phyloP scores from a whole-genome alignment of 306 rosid species.

The Carpinus fangiana region DNA sequence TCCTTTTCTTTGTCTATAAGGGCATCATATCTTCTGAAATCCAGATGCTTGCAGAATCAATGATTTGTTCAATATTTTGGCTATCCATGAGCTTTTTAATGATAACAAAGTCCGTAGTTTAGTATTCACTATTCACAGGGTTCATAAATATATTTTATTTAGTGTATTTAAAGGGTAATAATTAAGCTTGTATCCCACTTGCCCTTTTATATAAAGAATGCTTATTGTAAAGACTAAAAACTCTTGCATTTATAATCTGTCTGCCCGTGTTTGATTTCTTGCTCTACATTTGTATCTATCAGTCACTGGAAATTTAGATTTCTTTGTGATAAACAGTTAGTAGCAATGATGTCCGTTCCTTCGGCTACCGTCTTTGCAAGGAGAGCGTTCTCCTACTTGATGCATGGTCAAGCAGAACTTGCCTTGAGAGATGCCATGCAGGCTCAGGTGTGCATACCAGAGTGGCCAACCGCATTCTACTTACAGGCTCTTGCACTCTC shows the following conservation, averaged over 20 bases:
- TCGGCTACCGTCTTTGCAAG: slow-evolving; percentile 85
- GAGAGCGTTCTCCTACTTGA: slow-evolving; percentile 82
- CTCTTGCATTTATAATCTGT: background rate
- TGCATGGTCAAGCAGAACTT: slow-evolving; percentile 79
- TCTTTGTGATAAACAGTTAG: slow-evolving; percentile 53
- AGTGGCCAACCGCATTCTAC: slow-evolving; percentile 98
- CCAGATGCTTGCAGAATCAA: background rate
- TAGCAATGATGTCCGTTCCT: slow-evolving; percentile 76
- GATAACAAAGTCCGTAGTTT: background rate
- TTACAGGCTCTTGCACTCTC: slow-evolving; percentile 92
- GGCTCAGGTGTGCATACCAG: slow-evolving; percentile 92
- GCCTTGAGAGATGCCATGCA: slow-evolving; percentile 94
- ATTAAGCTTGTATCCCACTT: background rate
- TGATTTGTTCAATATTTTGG: background rate
- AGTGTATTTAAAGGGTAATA: background rate
- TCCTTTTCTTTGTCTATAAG: background rate
- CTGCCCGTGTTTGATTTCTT: background rate
- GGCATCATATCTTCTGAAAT: background rate
- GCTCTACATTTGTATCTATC: too few relatives aligned
- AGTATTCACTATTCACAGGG: background rate
- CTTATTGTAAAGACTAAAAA: background rate
- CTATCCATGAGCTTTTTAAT: background rate
- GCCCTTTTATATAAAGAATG: background rate
- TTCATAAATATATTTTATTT: background rate
- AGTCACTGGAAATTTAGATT: background rate